Base-by-base conservation (phyloP, 2,329 filamentous ascomycete species). In the Ophiocordyceps camponoti-rufipedis region DNA sequence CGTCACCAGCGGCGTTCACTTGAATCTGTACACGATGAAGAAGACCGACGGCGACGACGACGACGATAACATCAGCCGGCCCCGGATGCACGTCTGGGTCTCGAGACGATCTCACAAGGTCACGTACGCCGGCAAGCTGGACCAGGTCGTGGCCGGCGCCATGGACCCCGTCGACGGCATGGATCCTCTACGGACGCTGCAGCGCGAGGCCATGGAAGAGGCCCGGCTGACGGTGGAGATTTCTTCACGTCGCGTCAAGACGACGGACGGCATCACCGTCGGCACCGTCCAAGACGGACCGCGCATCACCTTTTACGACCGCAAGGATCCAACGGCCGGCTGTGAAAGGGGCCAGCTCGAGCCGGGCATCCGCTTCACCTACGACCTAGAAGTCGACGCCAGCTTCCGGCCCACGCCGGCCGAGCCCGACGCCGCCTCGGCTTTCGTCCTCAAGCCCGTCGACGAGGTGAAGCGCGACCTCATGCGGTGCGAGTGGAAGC, bases 291-390 rank as follows among this genome's bases (percentile, higher is more conserved):
- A 48, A 13, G 46, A 51, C 11, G 55, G 51, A 9, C 50, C 53
- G 1, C 41, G 46, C n/a, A 57, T 64, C 32, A 54, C 57, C 4
- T 64, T 63, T 43, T 62, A 57, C 48, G 60, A 63, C 44, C 50
- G 51, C 45, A 64, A 63, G 46, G 56, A 57, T 33, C 39, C 45
- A 13, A 46, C 49, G 2, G 58, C 58, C 10, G 60, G 59, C 9
- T 48, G 47, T 2, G 59, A 57, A 46, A 49, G 54, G 10, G 57
- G 56, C 40, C 60, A 63, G 45, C 47, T 64, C 16, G 62, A 64
- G 47, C 61, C 61, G 1, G 62, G 61, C 1, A 52, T 63, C n/a
- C 59, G 62, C 14, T 62, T 58, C 45, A 57, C 59, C 12, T 64
- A 58, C 35, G 61, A 64, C 45, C 52, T 64, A 46, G 51, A 56